phyloP scores from a whole-genome alignment of 441 rosid species.

The Theobroma grandiflorum region DNA sequence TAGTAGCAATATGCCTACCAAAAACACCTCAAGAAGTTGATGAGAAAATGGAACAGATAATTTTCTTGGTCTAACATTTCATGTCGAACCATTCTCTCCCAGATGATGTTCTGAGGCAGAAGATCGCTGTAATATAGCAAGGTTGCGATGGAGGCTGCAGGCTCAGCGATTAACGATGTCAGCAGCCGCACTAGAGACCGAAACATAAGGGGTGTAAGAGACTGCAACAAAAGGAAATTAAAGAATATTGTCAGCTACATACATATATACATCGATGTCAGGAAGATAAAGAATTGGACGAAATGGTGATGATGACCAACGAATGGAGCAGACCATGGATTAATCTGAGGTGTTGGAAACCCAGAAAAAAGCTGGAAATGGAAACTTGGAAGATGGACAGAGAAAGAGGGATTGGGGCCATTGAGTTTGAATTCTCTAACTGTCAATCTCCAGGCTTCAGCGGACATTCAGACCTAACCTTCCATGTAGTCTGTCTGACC shows the following conservation, averaged over 20 bases:
- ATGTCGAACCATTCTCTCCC: slow-evolving; percentile 51
- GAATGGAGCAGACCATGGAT: slow-evolving; percentile 40
- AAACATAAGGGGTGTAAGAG: slow-evolving; percentile 49
- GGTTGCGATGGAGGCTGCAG: slow-evolving; percentile 54
- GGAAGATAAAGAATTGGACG: not conserved
- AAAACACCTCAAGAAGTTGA: slow-evolving; percentile 62
- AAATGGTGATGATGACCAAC: not conserved
- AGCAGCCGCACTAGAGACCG: slow-evolving; percentile 52
- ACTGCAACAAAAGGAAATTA: slow-evolving; percentile 39
- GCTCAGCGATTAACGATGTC: slow-evolving; percentile 41
- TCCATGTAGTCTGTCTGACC: slow-evolving; percentile 24
- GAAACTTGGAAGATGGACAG: slow-evolving; percentile 2
- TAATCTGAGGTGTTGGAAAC: not conserved
- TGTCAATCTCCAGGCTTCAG: slow-evolving; percentile 30
- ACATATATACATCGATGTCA: not conserved
- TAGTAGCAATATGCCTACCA: slow-evolving; percentile 30
- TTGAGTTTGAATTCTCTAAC: slow-evolving; percentile 12
- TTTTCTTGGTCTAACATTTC: slow-evolving; percentile 47
- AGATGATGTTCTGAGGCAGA: slow-evolving; percentile 47
- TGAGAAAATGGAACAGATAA: slow-evolving; percentile 53
- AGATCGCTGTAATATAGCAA: slow-evolving; percentile 55
- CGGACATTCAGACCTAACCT: slow-evolving; percentile 51
- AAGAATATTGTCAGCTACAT: not conserved
- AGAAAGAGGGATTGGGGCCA: not conserved
- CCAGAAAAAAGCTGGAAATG: not conserved